Conservation (phyloP, 1,284 basidiomycete species). For the Chondrostereum purpureum region DNA sequence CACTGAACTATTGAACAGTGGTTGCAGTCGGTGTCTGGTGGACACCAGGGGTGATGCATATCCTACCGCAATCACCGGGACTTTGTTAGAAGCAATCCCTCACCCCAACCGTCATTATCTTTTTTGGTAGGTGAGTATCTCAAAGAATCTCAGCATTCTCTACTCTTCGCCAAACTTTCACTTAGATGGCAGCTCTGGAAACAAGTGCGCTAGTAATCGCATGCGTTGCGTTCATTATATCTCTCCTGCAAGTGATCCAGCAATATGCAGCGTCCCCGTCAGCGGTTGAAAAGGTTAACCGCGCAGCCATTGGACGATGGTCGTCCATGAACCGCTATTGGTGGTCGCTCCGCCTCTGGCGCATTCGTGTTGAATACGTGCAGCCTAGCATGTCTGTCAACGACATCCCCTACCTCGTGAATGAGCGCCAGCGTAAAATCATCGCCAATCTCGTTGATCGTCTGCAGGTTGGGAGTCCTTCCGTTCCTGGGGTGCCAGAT, state of each 20-base stretch:
- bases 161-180: too few relatives aligned
- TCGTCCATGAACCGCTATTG: slow-evolving; percentile 7
- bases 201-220: slow-evolving; percentile 12
- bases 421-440: not conserved
- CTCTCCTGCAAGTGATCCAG: slow-evolving; percentile 13
- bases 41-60: too few relatives aligned
- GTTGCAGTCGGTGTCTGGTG: too few relatives aligned
- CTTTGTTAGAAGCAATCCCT: too few relatives aligned
- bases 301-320: slow-evolving; percentile 15
- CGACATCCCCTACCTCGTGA: not conserved
- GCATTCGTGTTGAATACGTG: slow-evolving; percentile 9
- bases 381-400: slow-evolving; percentile 1
- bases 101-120: too few relatives aligned
- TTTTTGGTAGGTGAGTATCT: too few relatives aligned
- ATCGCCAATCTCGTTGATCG: not conserved
- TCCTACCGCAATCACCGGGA: too few relatives aligned
- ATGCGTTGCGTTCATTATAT: slow-evolving; percentile 10
- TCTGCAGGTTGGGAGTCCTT: too few relatives aligned
- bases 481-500: not conserved
- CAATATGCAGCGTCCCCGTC: slow-evolving; percentile 10
- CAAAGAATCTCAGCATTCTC: too few relatives aligned
- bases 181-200: slow-evolving; percentile 9
- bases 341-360: slow-evolving; percentile 9
- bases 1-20: too few relatives aligned
- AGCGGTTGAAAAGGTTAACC: slow-evolving; percentile 12